phyloP scores from a whole-genome alignment of 2,329 filamentous ascomycete genomes.

The Pestalotiopsis sp. region DNA sequence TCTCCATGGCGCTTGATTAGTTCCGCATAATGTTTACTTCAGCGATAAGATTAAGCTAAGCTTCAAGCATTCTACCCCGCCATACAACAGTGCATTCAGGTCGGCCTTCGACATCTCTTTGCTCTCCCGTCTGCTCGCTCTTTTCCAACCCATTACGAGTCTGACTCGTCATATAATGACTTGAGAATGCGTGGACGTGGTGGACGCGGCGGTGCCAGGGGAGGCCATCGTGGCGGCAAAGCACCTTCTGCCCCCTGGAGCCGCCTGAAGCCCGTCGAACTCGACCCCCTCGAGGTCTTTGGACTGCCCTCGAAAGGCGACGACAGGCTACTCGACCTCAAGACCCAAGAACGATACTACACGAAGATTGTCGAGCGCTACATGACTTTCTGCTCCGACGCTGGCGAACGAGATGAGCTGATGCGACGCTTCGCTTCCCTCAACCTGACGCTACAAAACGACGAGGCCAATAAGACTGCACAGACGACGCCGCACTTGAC shows the following conservation, averaged over 20 bases:
- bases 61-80: neutral
- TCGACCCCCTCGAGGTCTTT: constrained; percentile 77
- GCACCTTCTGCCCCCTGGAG: constrained; percentile 62
- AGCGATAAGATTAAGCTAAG: constrained; percentile 3
- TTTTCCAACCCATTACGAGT: neutral
- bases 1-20: neutral
- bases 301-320: constrained; percentile 92
- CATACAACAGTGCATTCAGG: neutral
- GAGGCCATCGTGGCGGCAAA: constrained; percentile 23
- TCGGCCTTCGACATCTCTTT: neutral
- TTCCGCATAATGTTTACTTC: neutral
- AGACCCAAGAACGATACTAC: constrained; percentile 83
- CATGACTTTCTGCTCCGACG: constrained; percentile 81
- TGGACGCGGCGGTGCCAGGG: constrained; percentile 28
- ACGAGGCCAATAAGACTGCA: neutral
- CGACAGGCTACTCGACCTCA: constrained; percentile 71
- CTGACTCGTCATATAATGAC: constrained; percentile 22
- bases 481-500: constrained; percentile 15
- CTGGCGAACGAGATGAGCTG: constrained; percentile 70
- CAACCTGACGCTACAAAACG: constrained; percentile 31
- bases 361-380: constrained; percentile 85
- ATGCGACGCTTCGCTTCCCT: constrained; percentile 74
- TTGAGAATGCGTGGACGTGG: constrained; percentile 26
- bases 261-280: constrained; percentile 70
- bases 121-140: neutral